These are phyloP conservation scores for Glycine latifolia DNA, from an alignment of 306 rosid genomes.

Conservation along the genomic window DNA sequence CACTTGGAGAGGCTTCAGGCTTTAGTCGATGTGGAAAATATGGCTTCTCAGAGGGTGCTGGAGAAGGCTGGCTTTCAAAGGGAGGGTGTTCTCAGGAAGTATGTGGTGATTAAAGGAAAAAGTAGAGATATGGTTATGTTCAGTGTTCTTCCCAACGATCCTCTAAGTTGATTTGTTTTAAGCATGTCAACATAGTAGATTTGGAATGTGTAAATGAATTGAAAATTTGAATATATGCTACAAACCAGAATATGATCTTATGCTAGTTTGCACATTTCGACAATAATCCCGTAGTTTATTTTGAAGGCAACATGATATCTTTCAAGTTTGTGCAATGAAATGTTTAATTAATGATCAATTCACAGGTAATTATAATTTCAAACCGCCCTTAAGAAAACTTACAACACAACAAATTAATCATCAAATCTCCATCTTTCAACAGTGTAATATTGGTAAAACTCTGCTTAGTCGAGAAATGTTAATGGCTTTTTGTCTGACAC, in stretches of 20 bases:
- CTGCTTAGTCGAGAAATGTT: too few species aligned
- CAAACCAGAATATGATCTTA: too few species aligned
- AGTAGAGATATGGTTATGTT: constrained; percentile 56
- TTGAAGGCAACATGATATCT: too few species aligned
- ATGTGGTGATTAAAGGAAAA: constrained; percentile 50
- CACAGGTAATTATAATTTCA: too few species aligned
- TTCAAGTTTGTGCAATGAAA: too few species aligned
- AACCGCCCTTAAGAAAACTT: too few species aligned
- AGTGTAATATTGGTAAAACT: neutral
- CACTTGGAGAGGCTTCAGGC: constrained; percentile 71
- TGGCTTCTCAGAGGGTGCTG: constrained; percentile 63
- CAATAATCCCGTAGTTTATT: too few species aligned
- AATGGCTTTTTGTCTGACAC: neutral
- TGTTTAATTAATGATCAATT: too few species aligned
- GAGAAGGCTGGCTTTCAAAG: constrained; percentile 65
- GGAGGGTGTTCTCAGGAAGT: constrained; percentile 80
- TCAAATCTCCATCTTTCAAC: neutral
- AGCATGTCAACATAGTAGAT: neutral
- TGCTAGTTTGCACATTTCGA: neutral
- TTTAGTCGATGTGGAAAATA: constrained; percentile 62
- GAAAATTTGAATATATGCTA: too few species aligned
- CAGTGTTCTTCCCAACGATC: constrained; percentile 52
- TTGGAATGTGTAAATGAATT: too few species aligned
- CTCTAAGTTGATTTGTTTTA: neutral
- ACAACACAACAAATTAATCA: too few species aligned